These are phyloP conservation scores for Mucor racemosus DNA, from an alignment of 371 early-diverging fungal genomes.

Conservation along the genomic window DNA sequence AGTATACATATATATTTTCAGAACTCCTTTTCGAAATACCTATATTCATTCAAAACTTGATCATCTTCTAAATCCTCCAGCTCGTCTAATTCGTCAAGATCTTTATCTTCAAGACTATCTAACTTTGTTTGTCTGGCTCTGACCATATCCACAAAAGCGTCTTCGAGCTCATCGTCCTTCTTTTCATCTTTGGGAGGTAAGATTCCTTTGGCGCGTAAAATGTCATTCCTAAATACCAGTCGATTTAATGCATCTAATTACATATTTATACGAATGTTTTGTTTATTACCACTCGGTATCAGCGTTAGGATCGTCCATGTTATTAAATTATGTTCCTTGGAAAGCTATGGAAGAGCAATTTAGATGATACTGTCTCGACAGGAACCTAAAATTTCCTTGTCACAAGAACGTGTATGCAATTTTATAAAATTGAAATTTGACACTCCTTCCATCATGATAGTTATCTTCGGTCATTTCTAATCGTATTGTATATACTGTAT, in stretches of 20 bases:
- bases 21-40: conserved; percentile 38
- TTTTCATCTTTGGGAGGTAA: conserved; percentile 79
- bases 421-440: no score
- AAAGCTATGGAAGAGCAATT: background rate
- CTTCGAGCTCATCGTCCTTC: conserved; percentile 79
- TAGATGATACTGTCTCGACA: background rate
- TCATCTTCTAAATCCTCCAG: conserved; percentile 89
- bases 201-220: conserved; percentile 90
- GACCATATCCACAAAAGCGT: conserved; percentile 76
- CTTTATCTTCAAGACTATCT: conserved; percentile 67
- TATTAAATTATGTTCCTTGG: background rate
- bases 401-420: no score
- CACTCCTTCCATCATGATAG: no score
- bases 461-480: no score
- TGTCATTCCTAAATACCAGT: conserved; percentile 71
- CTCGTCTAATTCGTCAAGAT: conserved; percentile 90
- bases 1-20: background rate
- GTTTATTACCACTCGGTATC: conserved; percentile 73
- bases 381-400: background rate
- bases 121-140: conserved; percentile 64
- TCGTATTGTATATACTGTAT: no score
- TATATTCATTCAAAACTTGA: conserved; percentile 77
- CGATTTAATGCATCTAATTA: background rate
- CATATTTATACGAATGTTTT: background rate
- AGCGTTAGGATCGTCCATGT: conserved; percentile 69